These are phyloP conservation scores for Solanum piurae DNA, from an alignment of 257 asterid genomes.

Conservation along the genomic window DNA sequence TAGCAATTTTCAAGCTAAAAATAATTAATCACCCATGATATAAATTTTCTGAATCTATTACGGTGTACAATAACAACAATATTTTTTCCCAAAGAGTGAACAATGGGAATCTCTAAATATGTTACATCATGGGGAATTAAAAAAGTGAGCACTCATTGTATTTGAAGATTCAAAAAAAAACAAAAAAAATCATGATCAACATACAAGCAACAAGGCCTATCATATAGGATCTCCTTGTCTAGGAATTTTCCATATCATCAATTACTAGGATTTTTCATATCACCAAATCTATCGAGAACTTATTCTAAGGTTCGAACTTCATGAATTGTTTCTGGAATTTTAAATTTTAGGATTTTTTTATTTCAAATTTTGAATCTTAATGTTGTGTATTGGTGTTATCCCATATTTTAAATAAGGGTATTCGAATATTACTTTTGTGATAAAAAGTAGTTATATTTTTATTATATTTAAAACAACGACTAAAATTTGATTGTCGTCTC, in stretches of 20 bases:
- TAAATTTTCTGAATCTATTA: too few species aligned
- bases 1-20: too few species aligned
- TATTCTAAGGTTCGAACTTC: background rate
- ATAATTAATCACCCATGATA: too few species aligned
- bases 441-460: background rate
- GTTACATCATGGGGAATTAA: background rate
- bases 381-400: background rate
- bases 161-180: background rate
- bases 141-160: background rate
- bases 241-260: background rate
- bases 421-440: background rate
- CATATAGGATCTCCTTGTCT: background rate
- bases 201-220: background rate
- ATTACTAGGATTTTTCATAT: background rate
- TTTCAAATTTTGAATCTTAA: background rate
- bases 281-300: background rate
- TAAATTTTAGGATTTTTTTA: background rate
- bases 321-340: background rate
- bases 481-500: background rate
- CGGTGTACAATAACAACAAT: too few species aligned
- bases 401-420: background rate
- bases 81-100: background rate
- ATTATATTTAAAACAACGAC: background rate
- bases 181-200: background rate
- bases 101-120: background rate